Conservation (phyloP, 495 filamentous ascomycete species). For the Penicillium paxilli region DNA sequence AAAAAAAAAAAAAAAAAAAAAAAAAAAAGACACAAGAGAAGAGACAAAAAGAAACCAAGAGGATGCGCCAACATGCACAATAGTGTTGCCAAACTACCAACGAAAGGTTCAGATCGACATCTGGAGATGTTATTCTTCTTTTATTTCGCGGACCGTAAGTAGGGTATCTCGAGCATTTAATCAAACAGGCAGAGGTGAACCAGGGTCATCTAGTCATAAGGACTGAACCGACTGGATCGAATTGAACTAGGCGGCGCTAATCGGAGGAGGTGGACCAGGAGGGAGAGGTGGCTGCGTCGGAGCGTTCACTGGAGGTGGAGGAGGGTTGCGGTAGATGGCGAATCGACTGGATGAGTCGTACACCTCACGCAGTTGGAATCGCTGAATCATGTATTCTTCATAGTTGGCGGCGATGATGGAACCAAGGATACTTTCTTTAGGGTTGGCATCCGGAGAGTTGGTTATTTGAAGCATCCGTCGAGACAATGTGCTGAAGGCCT, state of each 20-base stretch:
- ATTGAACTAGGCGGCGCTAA: not conserved
- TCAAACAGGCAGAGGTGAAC: not conserved
- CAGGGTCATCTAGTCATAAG: not conserved
- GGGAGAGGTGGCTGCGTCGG: constrained; percentile 18
- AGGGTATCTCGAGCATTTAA: constrained; percentile 16
- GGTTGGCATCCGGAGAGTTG: not conserved
- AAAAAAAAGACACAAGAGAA: not conserved
- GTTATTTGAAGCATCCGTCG: constrained; percentile 50
- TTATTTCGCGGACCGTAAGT: not conserved
- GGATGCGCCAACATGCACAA: no score
- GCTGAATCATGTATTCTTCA: constrained; percentile 62
- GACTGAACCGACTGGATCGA: not conserved
- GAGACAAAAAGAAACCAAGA: not conserved
- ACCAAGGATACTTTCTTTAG: constrained; percentile 60
- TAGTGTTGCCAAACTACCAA: not conserved
- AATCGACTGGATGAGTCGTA: constrained; percentile 44
- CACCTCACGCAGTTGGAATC: constrained; percentile 49
- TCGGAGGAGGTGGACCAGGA: constrained; percentile 25
- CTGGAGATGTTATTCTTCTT: not conserved
- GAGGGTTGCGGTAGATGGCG: constrained; percentile 28
- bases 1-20: not conserved
- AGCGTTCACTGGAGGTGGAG: constrained; percentile 32
- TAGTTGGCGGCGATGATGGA: constrained; percentile 73
- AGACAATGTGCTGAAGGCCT: constrained; percentile 59
- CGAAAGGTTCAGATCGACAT: not conserved